Conservation (phyloP, 225 moss, liverwort and hornwort species). For the Climacium dendroides region DNA sequence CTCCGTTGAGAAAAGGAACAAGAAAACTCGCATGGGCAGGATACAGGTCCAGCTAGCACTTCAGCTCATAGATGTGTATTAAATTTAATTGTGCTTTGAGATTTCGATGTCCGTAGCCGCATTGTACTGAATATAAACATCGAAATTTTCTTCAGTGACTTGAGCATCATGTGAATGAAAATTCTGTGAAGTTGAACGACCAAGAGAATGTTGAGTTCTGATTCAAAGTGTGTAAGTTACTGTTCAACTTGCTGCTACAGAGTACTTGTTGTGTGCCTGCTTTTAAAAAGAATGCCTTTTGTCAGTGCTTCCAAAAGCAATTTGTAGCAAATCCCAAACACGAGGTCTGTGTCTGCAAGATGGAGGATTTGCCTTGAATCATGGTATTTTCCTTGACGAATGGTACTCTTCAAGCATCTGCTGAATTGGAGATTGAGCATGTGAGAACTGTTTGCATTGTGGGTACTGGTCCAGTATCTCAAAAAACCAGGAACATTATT, state of each 20-base stretch:
- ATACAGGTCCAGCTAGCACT: not conserved
- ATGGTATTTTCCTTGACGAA: not conserved
- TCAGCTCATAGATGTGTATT: not conserved
- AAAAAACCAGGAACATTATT: not conserved
- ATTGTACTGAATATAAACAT: not conserved
- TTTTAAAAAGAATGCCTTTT: not conserved
- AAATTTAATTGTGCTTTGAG: not conserved
- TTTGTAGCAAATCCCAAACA: not conserved
- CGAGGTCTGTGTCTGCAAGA: not conserved
- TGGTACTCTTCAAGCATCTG: not conserved
- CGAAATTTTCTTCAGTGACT: not conserved
- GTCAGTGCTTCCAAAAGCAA: not conserved
- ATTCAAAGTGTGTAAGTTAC: not conserved
- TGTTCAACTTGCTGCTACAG: not conserved
- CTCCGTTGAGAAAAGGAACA: not conserved
- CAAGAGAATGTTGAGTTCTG: not conserved
- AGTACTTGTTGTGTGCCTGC: not conserved
- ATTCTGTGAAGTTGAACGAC: not conserved
- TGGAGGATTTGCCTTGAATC: not conserved
- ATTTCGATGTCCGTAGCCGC: not conserved
- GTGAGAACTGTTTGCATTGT: not conserved
- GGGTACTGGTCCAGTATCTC: too few species aligned
- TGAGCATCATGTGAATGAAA: not conserved
- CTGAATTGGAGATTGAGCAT: not conserved
- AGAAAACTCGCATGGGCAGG: not conserved